A percentile compares a stretch with the other conserved stretches of the same genome.
These are phyloP conservation scores for Sporisorium exsertum DNA, from an alignment of 1,284 basidiomycete species.

Conservation along the genomic window DNA sequence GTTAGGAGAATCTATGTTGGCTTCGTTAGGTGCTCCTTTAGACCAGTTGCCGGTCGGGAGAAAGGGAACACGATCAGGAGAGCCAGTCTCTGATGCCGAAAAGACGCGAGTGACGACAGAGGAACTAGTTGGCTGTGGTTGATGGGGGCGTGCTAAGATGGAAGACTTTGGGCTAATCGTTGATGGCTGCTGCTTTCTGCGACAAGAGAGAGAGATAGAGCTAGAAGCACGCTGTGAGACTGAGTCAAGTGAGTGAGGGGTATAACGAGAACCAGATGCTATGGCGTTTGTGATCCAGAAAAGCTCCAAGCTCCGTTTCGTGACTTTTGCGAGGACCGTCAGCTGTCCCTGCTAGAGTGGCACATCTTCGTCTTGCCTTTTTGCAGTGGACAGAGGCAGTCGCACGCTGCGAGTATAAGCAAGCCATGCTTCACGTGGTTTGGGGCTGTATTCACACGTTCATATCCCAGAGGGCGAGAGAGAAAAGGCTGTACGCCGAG, in stretches of 20 bases:
- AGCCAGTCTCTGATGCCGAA: constrained; percentile 15
- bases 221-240: not conserved
- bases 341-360: not conserved
- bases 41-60: not conserved
- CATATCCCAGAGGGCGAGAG: not conserved
- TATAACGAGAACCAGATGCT: too few species aligned
- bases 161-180: not conserved
- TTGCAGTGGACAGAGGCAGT: not conserved
- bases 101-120: not conserved
- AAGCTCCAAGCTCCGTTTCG: not conserved
- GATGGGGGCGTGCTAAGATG: not conserved
- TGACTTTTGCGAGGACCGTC: not conserved
- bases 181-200: too few species aligned
- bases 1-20: too few species aligned
- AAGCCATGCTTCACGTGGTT: not conserved
- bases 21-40: too few species aligned
- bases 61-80: constrained; percentile 2
- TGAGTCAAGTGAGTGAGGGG: not conserved
- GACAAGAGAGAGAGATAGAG: not conserved
- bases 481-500: not conserved
- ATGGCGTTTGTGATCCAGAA: too few species aligned
- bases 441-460: not conserved
- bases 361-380: not conserved
- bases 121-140: not conserved
- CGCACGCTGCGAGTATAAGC: not conserved